Evolutionary conservation across 1,284 basidiomycete species (phyloP), one percentile per base, ranked within the genome.

Genomic region (Lignosus rhinocerotis): DNA sequence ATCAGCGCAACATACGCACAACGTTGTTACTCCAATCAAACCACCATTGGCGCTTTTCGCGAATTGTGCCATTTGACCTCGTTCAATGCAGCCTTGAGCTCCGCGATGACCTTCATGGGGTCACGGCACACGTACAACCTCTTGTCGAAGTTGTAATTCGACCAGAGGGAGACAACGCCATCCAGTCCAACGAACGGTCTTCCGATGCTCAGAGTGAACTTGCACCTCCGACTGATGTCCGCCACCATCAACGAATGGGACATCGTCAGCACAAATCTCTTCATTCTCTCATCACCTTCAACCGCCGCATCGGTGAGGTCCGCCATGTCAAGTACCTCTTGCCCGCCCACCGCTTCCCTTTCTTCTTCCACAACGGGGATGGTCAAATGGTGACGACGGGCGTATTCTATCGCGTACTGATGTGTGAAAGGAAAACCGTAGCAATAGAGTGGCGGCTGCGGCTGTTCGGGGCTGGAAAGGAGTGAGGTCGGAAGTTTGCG

Each of bases 91-190:
- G 10, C 25, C 11, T 12, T 21, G 36, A 56, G 6, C 21, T 47
- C 42, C n/a, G 46, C 31, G 21, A 56, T 19, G 4, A 47, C 38
- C 17, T 33, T 36, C 21, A 52, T 36, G 25, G 43, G 30, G 39
- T 51, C 31, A 30, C 34, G 16, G 25, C 55, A 51, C 36, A 25
- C n/a, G 17, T 5, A 12, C 30, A 32, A 34, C 19, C 30, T 12
- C 43, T 52, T 36, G 17, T 47, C 33, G 17, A 47, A 25, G 50
- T 56, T 21, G 21, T 47, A 52, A 19, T 56, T 56, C 30, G 55
- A 46, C 55, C 55, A 56, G 30, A 56, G 33, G n/a, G 42, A 32
- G 31, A 52, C 36, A 17, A 56, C 42, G 8, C 44, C 49, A 19
- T 52, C 44, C 55, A 56, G 6, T 38, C 50, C 3, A 32, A 19